Base-by-base conservation (phyloP, 2,329 filamentous ascomycete species). In the Aureobasidium sp. region DNA sequence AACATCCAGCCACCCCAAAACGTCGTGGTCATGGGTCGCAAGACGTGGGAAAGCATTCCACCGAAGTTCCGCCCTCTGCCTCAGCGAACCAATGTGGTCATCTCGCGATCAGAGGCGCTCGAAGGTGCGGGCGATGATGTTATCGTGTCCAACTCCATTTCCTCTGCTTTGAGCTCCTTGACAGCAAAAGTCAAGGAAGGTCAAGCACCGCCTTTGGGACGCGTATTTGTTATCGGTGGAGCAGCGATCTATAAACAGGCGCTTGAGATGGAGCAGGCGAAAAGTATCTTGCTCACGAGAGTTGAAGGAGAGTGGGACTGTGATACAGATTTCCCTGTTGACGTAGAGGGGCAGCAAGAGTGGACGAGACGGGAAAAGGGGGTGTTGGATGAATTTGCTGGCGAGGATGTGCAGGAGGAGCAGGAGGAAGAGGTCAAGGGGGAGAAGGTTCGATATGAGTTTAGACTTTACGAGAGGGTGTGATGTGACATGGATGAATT, bases 11-110 rank as follows among this genome's bases (percentile, higher is more conserved):
- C 53, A 14, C 29, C 50, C 10, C 58, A 68, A 27, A 76, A 77
- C 68, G 86, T 88, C 16, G 88, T 97, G 48, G 85, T 98, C 61
- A 98, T 98, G 93, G 93, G 93, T 56, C 86, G 93, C 64, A 96
- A 94, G 71, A 98, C 93, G 0, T 98, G 91, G 85, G 89, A 95
- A 49, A 89, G 84, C 59, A 91, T 98, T 56, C 91, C 93, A 2
- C 65, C 75, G 6, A 79, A 76, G 48, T 90, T 93, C 66, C 79
- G 90, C 2, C 93, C 93, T 16, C 76, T 98, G 29, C 84, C 81
- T 57, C 85, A 83, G 57, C 77, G 93, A 8, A 74, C 90, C 47
- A 97, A 95, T 68, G 80, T 96, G 35, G 80, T 97, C 59, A 75
- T 98, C 60, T 86, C 83, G 57, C 76, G 84, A 37, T 61, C 60